Percentiles rank a stretch among this genome's conserved stretches.
Conservation (phyloP, 768 basidiomycete species). For the Tricholoma flavovirens region DNA sequence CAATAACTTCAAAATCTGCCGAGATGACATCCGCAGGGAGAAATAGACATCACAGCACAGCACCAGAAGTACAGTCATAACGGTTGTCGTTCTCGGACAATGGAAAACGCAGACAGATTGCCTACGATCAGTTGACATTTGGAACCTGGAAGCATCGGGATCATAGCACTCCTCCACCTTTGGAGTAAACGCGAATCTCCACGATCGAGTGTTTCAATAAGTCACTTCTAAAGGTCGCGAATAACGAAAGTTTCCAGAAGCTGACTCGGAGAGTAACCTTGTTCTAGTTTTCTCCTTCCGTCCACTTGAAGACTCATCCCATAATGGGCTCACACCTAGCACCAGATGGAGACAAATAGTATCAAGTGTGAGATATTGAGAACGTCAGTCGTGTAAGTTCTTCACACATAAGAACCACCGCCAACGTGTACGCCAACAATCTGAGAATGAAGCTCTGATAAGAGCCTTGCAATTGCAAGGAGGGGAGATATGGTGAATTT, state of each 20-base stretch:
- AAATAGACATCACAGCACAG: background rate
- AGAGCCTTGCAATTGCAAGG: background rate
- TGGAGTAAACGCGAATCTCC: background rate
- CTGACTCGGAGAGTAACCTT: background rate
- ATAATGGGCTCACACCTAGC: background rate
- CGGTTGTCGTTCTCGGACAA: background rate
- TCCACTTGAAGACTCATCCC: background rate
- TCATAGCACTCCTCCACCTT: background rate
- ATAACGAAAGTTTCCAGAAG: background rate
- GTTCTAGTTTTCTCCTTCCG: background rate
- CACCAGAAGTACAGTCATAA: too few relatives aligned
- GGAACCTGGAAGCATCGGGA: background rate
- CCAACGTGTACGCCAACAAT: background rate
- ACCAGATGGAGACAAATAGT: background rate
- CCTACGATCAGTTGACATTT: background rate
- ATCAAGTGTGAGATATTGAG: background rate
- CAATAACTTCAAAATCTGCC: background rate
- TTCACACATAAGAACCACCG: constrained; percentile 9
- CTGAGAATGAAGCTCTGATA: background rate
- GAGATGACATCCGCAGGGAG: background rate
- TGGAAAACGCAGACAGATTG: background rate
- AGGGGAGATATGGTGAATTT: background rate
- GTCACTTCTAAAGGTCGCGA: background rate
- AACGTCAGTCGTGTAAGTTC: constrained; percentile 4
- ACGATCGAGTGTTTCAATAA: background rate